These are phyloP conservation scores for Lasiodiplodia gonubiensis DNA, from an alignment of 2,329 filamentous ascomycete species.

Conservation along the genomic window DNA sequence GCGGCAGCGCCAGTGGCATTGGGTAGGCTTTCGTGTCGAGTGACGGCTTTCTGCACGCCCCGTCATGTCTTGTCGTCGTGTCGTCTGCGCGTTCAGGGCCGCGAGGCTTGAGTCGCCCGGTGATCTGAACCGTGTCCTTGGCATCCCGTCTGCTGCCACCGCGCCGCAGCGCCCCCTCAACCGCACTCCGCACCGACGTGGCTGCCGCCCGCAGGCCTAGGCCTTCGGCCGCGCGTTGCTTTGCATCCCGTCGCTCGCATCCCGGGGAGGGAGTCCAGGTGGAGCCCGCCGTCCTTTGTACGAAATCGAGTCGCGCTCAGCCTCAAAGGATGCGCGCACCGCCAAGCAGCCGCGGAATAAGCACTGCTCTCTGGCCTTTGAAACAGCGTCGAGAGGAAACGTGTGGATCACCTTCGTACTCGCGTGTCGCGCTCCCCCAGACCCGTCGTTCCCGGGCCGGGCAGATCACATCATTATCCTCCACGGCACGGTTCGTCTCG, in stretches of 20 bases:
- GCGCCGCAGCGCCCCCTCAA: background rate
- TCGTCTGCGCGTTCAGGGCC: slow-evolving; percentile 18
- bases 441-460: background rate
- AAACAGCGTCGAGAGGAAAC: background rate
- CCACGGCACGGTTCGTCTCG: slow-evolving; percentile 15
- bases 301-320: slow-evolving; percentile 4
- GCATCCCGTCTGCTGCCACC: slow-evolving; percentile 2
- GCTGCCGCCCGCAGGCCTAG: background rate
- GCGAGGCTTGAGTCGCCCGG: slow-evolving; percentile 25
- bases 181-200: background rate
- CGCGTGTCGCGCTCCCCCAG: slow-evolving; percentile 13
- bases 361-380: slow-evolving; percentile 6
- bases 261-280: background rate
- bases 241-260: background rate
- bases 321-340: slow-evolving; percentile 6
- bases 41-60: slow-evolving; percentile 27
- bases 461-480: slow-evolving; percentile 14
- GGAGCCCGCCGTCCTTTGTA: background rate
- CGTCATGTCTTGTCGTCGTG: slow-evolving; percentile 29
- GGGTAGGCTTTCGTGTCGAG: slow-evolving; percentile 24
- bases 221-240: slow-evolving; percentile 6
- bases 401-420: slow-evolving; percentile 21
- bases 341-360: slow-evolving; percentile 23
- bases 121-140: slow-evolving; percentile 21
- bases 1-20: slow-evolving; percentile 30